Percentiles rank a stretch among this genome's conserved stretches.
Conservation (phyloP, 257 asterid species). For the Gynochthodes officinalis region DNA sequence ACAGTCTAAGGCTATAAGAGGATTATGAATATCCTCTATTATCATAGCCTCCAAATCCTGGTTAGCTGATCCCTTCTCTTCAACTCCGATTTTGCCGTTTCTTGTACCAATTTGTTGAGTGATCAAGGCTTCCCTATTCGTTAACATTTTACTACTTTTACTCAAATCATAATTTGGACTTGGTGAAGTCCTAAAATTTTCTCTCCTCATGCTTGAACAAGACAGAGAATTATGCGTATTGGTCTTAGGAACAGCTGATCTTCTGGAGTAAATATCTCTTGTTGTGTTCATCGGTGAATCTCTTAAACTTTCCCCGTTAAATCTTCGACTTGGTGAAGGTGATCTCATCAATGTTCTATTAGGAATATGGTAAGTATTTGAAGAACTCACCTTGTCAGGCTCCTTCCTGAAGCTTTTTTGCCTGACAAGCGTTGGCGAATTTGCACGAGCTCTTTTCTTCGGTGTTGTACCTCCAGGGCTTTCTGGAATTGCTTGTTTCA, state of each 20-base stretch:
- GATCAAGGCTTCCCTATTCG: constrained; percentile 18
- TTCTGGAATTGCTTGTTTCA: constrained; percentile 31
- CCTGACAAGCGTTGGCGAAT: constrained; percentile 49
- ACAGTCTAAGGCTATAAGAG: constrained; percentile 79
- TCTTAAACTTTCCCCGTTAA: constrained; percentile 34
- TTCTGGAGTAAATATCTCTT: constrained; percentile 22
- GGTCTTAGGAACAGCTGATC: constrained; percentile 21
- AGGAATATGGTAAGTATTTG: constrained; percentile 16
- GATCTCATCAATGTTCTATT: constrained; percentile 37
- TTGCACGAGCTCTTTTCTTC: constrained; percentile 57
- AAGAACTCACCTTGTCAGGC: constrained; percentile 4
- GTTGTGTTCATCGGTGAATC: constrained; percentile 18
- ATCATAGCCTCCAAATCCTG: constrained; percentile 38
- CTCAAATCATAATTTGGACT: constrained; percentile 29
- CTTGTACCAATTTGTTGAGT: constrained; percentile 27
- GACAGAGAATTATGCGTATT: constrained; percentile 23
- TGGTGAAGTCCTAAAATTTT: constrained; percentile 31
- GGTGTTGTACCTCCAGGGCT: constrained; percentile 28
- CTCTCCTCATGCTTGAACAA: constrained; percentile 30
- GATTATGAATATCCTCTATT: constrained; percentile 65
- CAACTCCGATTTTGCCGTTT: constrained; percentile 32
- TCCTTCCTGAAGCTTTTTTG: constrained; percentile 71
- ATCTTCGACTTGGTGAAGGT: constrained; percentile 71
- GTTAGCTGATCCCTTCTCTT: constrained; percentile 16
- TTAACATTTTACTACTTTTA: constrained; percentile 4